Conservation (phyloP, 2,329 filamentous ascomycete species). For the Fusarium udum region DNA sequence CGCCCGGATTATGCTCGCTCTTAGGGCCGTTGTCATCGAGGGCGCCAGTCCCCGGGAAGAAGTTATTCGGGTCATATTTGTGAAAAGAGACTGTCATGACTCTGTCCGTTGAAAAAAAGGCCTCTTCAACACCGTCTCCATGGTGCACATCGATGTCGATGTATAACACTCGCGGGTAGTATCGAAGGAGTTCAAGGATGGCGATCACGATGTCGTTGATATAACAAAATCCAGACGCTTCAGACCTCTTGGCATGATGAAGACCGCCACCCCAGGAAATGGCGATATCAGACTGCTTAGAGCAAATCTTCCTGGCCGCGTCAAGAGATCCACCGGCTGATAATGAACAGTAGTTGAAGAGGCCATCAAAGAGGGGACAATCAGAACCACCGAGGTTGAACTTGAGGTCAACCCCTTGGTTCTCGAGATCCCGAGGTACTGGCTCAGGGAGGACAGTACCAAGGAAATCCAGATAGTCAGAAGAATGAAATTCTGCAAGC, state of each 20-base stretch:
- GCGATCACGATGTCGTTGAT: conserved; percentile 98
- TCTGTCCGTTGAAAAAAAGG: conserved; percentile 87
- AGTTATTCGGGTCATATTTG: conserved; percentile 86
- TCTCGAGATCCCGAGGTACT: conserved; percentile 71
- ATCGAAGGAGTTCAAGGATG: conserved; percentile 85
- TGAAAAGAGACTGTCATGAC: conserved; percentile 96
- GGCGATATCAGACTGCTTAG: conserved; percentile 90
- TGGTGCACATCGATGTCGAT: conserved; percentile 96
- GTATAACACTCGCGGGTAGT: conserved; percentile 87
- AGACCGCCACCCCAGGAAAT: conserved; percentile 98
- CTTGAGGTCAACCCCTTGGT: conserved; percentile 69
- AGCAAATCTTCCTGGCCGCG: conserved; percentile 87
- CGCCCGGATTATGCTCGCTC: conserved; percentile 84
- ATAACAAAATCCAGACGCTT: conserved; percentile 97
- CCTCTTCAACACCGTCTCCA: conserved; percentile 89
- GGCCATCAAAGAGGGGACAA: conserved; percentile 94
- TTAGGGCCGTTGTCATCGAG: conserved; percentile 86
- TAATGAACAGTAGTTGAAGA: conserved; percentile 94
- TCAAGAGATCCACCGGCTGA: conserved; percentile 92
- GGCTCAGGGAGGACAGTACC: conserved; percentile 74
- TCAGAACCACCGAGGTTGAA: conserved; percentile 93
- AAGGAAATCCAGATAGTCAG: conserved; percentile 91
- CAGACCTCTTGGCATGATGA: conserved; percentile 93
- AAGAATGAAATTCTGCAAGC: conserved; percentile 84
- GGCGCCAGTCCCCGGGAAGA: conserved; percentile 92